Base-by-base conservation (phyloP, 352 stramenopile species). In the Aphanomyces cochlioides region DNA sequence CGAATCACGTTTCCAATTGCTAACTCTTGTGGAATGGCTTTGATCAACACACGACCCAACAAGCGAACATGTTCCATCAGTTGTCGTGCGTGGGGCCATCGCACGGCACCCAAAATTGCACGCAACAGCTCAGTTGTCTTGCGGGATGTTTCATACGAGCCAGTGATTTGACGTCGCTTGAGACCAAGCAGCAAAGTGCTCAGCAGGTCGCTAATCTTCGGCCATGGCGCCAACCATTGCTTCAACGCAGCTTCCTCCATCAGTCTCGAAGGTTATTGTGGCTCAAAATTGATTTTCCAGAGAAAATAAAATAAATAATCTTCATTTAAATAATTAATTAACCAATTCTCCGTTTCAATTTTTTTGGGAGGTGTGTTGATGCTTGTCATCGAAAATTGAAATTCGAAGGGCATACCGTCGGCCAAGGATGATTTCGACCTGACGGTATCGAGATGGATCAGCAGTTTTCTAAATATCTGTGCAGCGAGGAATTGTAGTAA, bases 1-100 rank as follows among this genome's bases (percentile, higher is more conserved):
- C 89, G 86, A 72, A 96, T 87, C 28, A 96, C 89, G 75, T 96
- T 96, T 38, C 87, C 88, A 59, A 96, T 95, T 3, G 86, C 82
- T 19, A 96, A 75, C 64, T 96, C 89, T 85, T 92, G 82, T 0
- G 87, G 79, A 47, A 93, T 84, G 7, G 85, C 85, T 64, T 88
- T 90, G 6, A 83, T 93, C 72, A 95, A 84, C 80, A 95, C 88
- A 75, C 88, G 67, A 48, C 85, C 87, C 15, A 95, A 72, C 47
- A 89, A 74, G 65, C 85, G 85, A 59, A 93, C 86, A 71, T 95
- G 92, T 28, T 91, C 87, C n/a, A 89, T 82, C 67, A 95, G 90
- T 72, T 95, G 17, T 3, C 65, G 4, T 13, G 41, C 40, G 28
- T 72, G 68, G 17, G 65, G 68, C 56, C 8, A 60, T 15, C 28